A percentile compares a stretch with the other conserved stretches of the same genome.
Conservation (phyloP, 371 early-diverging fungal genomes). For the Sanchytrium tribonematis region DNA sequence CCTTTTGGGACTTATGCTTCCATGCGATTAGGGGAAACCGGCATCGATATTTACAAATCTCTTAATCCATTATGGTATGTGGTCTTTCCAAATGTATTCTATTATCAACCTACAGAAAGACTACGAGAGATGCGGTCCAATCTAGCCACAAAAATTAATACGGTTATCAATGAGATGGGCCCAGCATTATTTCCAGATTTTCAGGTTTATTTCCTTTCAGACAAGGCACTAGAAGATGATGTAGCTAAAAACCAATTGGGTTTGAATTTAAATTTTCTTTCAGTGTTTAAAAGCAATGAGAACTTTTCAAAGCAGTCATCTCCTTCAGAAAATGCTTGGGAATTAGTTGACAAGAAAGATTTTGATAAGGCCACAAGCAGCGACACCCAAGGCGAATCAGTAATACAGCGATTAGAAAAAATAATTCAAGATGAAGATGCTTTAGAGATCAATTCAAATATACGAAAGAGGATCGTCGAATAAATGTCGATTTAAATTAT, state of each 20-base stretch:
- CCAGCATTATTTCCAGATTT: constrained; percentile 14
- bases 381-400: background rate
- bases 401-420: background rate
- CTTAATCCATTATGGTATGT: constrained; percentile 36
- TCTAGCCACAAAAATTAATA: constrained; percentile 41
- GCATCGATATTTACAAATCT: constrained; percentile 54
- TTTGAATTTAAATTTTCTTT: background rate
- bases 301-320: background rate
- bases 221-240: background rate
- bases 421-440: background rate
- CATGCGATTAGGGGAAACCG: constrained; percentile 59
- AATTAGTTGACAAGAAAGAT: background rate
- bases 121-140: constrained; percentile 27
- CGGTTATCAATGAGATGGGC: constrained; percentile 51
- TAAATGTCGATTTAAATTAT: no score
- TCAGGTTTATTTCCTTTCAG: background rate
- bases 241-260: background rate
- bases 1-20: constrained; percentile 48
- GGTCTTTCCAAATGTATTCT: constrained; percentile 30
- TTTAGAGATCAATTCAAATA: background rate
- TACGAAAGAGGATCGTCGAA: background rate
- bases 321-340: background rate
- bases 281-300: background rate
- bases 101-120: constrained; percentile 24
- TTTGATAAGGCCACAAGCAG: background rate